phyloP scores from a whole-genome alignment of 2,329 filamentous ascomycete genomes.

The Aspergillus sp. region DNA sequence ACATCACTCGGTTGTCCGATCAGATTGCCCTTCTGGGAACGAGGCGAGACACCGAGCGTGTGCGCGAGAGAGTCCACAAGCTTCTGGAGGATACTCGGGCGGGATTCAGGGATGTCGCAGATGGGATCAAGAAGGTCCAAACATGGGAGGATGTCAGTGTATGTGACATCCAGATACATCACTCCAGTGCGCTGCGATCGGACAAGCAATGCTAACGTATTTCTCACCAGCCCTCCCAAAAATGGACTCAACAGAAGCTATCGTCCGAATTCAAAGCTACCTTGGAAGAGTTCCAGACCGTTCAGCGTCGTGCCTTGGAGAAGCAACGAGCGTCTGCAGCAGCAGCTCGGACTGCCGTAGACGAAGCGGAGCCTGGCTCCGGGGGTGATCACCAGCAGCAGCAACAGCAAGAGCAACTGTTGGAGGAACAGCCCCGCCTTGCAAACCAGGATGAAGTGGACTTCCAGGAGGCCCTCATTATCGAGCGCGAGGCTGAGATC shows the following conservation, averaged over 20 bases:
- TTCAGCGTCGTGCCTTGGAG: constrained; percentile 88
- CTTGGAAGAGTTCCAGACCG: constrained; percentile 84
- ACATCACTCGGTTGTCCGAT: constrained; percentile 79
- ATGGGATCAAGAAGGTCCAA: constrained; percentile 90
- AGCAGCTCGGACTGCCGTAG: constrained; percentile 78
- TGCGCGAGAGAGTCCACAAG: constrained; percentile 86
- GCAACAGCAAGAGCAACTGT: constrained; percentile 69
- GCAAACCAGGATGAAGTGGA: constrained; percentile 94
- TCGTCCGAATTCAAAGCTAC: constrained; percentile 89
- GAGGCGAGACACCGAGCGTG: constrained; percentile 84
- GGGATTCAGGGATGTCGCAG: constrained; percentile 87
- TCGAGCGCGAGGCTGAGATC: constrained; percentile 95
- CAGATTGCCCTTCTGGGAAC: constrained; percentile 87
- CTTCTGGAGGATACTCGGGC: constrained; percentile 82
- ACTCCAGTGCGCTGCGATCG: background rate
- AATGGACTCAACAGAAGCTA: constrained; percentile 93
- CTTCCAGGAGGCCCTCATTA: constrained; percentile 93
- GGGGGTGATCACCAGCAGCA: constrained; percentile 49
- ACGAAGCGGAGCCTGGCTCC: constrained; percentile 49
- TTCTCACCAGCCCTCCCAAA: constrained; percentile 74
- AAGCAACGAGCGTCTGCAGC: constrained; percentile 86
- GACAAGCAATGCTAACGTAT: constrained; percentile 15
- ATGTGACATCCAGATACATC: constrained; percentile 33
- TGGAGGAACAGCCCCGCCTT: constrained; percentile 76
- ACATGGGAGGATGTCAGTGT: constrained; percentile 82